Evolutionary conservation across 495 filamentous ascomycete species (phyloP).

Genomic region (Cladorrhinum samala): DNA sequence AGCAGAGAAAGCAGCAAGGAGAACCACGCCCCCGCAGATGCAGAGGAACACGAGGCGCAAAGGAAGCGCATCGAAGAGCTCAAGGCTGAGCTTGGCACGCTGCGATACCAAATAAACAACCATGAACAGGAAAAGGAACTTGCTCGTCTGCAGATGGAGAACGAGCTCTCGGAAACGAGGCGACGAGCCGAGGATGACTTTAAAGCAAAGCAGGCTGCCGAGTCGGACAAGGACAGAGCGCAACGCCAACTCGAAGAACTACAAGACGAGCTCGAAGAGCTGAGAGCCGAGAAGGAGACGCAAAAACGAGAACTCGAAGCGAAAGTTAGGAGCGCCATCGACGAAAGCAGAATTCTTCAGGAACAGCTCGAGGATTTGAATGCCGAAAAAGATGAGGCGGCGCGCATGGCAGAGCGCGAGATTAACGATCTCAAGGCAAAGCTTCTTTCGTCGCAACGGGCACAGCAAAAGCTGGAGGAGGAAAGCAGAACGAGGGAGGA

Average conservation of each 20-base stretch:
- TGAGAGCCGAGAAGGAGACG: conserved; percentile 45
- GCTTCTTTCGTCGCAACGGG: conserved; percentile 58
- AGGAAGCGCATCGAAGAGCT: conserved; percentile 46
- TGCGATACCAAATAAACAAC: conserved; percentile 53
- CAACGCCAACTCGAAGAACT: conserved; percentile 66
- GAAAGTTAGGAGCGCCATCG: conserved; percentile 61
- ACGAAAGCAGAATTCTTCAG: conserved; percentile 61
- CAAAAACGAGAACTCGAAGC: conserved; percentile 61
- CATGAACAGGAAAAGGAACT: conserved; percentile 84
- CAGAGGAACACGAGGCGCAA: conserved; percentile 47
- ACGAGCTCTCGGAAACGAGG: conserved; percentile 71
- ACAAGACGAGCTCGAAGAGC: conserved; percentile 62
- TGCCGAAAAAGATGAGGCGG: conserved; percentile 62
- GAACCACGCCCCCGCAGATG: conserved; percentile 41
- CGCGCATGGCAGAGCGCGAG: conserved; percentile 63
- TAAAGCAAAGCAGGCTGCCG: conserved; percentile 67
- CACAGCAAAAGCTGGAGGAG: conserved; percentile 62
- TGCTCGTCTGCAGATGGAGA: conserved; percentile 65
- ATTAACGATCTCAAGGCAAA: conserved; percentile 65
- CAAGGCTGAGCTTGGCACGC: conserved; percentile 49
- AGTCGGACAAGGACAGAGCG: conserved; percentile 62
- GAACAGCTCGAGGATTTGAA: conserved; percentile 75
- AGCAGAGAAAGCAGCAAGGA: conserved; percentile 44
- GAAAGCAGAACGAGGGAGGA: conserved; percentile 61
- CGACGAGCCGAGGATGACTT: conserved; percentile 77